Conservation (phyloP, 441 rosid species). For the Aquilaria agallochum region DNA sequence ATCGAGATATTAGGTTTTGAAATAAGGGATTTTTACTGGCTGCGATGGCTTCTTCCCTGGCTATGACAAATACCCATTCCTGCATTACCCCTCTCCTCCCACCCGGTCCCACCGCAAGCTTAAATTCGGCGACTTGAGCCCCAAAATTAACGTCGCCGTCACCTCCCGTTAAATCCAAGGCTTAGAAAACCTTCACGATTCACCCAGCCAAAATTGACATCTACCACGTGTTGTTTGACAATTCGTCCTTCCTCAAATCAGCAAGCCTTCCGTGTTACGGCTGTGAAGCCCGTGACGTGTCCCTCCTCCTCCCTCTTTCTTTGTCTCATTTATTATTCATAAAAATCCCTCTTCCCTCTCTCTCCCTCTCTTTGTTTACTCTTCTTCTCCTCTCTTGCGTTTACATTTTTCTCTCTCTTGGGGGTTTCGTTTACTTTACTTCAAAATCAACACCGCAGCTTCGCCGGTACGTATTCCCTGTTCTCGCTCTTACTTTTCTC, state of each 20-base stretch:
- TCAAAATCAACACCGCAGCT: conserved; percentile 28
- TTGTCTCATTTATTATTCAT: conserved; percentile 20
- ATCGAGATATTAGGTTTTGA: too few species aligned
- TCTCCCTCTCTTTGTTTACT: conserved; percentile 2
- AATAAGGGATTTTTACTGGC: too few species aligned
- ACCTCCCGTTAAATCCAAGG: conserved; percentile 33
- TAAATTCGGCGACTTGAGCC: too few species aligned
- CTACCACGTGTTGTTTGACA: conserved; percentile 27
- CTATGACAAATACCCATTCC: background rate
- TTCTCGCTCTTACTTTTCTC: background rate
- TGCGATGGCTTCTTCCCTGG: too few species aligned
- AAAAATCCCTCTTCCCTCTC: conserved; percentile 19
- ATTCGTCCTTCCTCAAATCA: conserved; percentile 12
- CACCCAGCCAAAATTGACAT: conserved; percentile 13
- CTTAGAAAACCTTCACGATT: conserved; percentile 10
- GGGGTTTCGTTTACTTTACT: conserved; percentile 41
- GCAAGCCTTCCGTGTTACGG: conserved; percentile 61
- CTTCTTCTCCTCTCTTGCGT: conserved; percentile 6
- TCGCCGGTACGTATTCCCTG: conserved; percentile 28
- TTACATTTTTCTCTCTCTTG: conserved; percentile 8
- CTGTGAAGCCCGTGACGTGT: conserved; percentile 42
- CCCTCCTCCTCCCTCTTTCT: conserved; percentile 6
- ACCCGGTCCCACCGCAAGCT: too few species aligned
- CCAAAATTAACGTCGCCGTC: background rate
- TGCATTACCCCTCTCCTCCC: background rate